These are phyloP conservation scores for Medicago truncatula DNA, from an alignment of 306 rosid species.

Conservation along the genomic window MtrunA17r5.0-ANR NC_053048.1:54627501-54628000, in stretches of 20 bases:
- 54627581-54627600: neutral
- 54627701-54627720: neutral
- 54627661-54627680: neutral
- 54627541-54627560: neutral
- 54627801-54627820: neutral
- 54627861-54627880: neutral
- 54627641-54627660: neutral
- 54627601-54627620: neutral
- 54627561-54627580: neutral
- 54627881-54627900: neutral
- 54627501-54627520: neutral
- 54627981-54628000: neutral
- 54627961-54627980: slow-evolving; percentile 15
- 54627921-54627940: neutral
- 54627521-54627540: neutral
- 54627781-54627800: neutral
- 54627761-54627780: no score
- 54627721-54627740: neutral
- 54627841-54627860: neutral
- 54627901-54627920: neutral
- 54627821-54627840: neutral
- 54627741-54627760: slow-evolving; percentile 6
- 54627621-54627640: neutral
- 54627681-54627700: neutral
- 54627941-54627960: neutral